Evolutionary conservation across 495 filamentous ascomycete genomes (phyloP).

Genomic region (Annulohypoxylon maeteangense): DNA sequence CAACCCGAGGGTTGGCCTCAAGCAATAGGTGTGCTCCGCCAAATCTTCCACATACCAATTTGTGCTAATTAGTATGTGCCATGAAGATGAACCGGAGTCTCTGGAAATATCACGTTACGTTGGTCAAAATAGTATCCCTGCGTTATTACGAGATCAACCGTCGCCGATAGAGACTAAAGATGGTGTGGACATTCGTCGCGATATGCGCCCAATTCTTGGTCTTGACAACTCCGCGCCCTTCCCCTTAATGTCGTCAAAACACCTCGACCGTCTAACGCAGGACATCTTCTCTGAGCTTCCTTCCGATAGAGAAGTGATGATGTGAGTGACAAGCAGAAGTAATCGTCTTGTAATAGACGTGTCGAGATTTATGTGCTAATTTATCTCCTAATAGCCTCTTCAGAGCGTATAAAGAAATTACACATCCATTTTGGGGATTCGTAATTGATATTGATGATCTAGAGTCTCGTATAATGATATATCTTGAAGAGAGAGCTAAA

Average conservation of each 20-base stretch:
- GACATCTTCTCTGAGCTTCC: slow-evolving; percentile 76
- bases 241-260: slow-evolving; percentile 79
- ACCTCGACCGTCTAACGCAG: slow-evolving; percentile 74
- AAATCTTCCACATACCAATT: slow-evolving; percentile 18
- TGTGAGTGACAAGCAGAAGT: slow-evolving; percentile 49
- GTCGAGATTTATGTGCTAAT: neutral
- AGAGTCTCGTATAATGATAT: slow-evolving; percentile 71
- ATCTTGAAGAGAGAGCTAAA: slow-evolving; percentile 72
- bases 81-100: slow-evolving; percentile 69
- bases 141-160: slow-evolving; percentile 72
- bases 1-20: slow-evolving; percentile 53
- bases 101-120: slow-evolving; percentile 72
- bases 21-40: slow-evolving; percentile 50
- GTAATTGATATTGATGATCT: slow-evolving; percentile 75
- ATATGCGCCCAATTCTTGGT: slow-evolving; percentile 82
- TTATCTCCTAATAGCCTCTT: slow-evolving; percentile 65
- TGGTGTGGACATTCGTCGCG: slow-evolving; percentile 63
- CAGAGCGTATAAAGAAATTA: slow-evolving; percentile 77
- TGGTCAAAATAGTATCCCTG: slow-evolving; percentile 72
- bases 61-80: slow-evolving; percentile 45
- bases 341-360: neutral
- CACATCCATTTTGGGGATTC: slow-evolving; percentile 82
- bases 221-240: slow-evolving; percentile 88
- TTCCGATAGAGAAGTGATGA: slow-evolving; percentile 69
- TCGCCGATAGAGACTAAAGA: slow-evolving; percentile 57